Evolutionary conservation across 2,329 filamentous ascomycete genomes (phyloP), one percentile per base, ranked within the genome.

Genomic region (Talaromyces amestolkiae): DNA sequence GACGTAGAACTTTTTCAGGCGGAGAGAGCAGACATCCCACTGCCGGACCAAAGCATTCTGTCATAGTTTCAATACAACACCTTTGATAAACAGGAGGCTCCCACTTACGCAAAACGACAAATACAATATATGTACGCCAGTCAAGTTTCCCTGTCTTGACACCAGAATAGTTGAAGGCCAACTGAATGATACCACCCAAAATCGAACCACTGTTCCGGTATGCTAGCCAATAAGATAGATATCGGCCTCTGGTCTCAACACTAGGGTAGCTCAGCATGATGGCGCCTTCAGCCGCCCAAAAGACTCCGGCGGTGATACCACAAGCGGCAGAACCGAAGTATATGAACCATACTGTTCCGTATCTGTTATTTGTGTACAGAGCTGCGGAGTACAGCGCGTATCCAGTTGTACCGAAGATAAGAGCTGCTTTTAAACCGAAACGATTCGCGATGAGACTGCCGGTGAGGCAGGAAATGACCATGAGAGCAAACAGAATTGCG

Each of bases 311-410:
- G 2, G 77, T 80, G 35, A 82, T 71, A 61, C 82, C 81, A 67
- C 81, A 83, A 3, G 76, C 71, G 0, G 77, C 80, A 17, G 80
- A 79, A 11, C 43, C 43, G 81, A 81, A 7, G 84, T 73, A 1
- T 83, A 76, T 78, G n/a, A 83, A 78, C 82, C 82, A 84, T 13
- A 76, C 79, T 37, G 81, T 84, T 1, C 82, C 81, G 68, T 77
- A 84, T 3, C 80, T 76, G 70, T 83, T 83, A 69, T 83, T 83
- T 59, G 22, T 61, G 3, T 62, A 41, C 15, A 41, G n/a, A 41
- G 60, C n/a, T 19, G 60, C 43, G 11, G 45, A 22, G 19, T 62
- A 53, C 17, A 51, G 13, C 2, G 45, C 59, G 31, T 53, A 53
- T 43, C 45, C 59, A 6, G 43, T 41, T 1, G 47, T 62, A 6